Base-by-base conservation (phyloP, 2,329 filamentous ascomycete genomes). In the Tolypocladium paradoxum region DNA sequence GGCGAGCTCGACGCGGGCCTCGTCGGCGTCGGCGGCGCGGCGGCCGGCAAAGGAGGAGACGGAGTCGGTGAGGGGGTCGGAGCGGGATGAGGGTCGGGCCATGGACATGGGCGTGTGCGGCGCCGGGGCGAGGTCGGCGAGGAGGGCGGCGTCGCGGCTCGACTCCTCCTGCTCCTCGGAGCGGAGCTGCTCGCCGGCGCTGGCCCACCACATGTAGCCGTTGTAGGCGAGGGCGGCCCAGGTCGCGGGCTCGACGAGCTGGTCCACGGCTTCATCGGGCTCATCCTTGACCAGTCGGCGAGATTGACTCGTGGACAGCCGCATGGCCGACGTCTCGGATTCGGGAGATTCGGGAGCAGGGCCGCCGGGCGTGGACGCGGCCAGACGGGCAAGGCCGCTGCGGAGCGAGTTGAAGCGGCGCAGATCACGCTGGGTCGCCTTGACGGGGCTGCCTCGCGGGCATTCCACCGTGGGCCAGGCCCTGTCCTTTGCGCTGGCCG, bases 191-290 rank as follows among this genome's bases (percentile, higher is more conserved):
- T 93, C 88, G 54, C 88, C 88, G 0, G 88, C 87, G 18, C 85
- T 89, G 2, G 88, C 88, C 88, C 89, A 93, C 88, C 88, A 93
- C 79, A 92, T 89, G 72, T 92, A 91, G 27, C 86, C 84, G 52
- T 81, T 82, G 69, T 92, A 93, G 6, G 88, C 88, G 29, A 92
- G 78, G 1, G 85, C 83, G 0, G 85, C 77, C 88, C 84, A 87
- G 43, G 78, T 84, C 40, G 78, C 66, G 2, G 83, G 83, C 62
- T 87, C 83, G 31, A 84, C 73, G 45, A 85, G 73, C 52, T 70
- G 68, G 53, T 84, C 80, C 27, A 78, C 70, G 8, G 72, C 73
- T 36, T 80, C 74, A 48, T 77, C 75, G 11, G 69, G 65, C 6
- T 74, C 72, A 20, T 71, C 67, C 47, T 58, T 63, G 24, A 68